Evolutionary conservation across 768 basidiomycete genomes (phyloP).

Genomic region (Tylopilus subfusipes): DNA sequence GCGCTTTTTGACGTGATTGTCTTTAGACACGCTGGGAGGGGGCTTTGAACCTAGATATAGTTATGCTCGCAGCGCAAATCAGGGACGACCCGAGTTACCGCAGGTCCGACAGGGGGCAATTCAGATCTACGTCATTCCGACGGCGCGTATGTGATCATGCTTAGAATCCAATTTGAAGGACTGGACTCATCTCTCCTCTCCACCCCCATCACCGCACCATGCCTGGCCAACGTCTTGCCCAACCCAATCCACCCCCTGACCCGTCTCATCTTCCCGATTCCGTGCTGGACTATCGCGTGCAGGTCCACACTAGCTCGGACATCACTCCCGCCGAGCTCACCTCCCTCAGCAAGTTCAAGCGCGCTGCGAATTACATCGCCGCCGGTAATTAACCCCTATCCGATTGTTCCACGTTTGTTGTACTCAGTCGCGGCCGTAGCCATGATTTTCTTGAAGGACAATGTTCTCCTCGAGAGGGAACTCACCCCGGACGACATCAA

Average conservation of each 20-base stretch:
- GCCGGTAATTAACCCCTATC: conserved; percentile 45
- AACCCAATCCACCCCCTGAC: conserved; percentile 68
- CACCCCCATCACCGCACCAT: conserved; percentile 30
- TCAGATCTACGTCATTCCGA: no score
- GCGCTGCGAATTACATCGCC: conserved; percentile 67
- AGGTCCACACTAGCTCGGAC: conserved; percentile 44
- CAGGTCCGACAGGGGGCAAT: no score
- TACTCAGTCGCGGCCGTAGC: conserved; percentile 37
- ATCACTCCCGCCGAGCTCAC: conserved; percentile 50
- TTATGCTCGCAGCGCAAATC: no score
- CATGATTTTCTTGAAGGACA: conserved; percentile 81
- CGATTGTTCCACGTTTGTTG: not conserved
- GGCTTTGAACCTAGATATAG: no score
- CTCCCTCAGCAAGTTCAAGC: conserved; percentile 50
- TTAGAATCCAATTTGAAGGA: not conserved
- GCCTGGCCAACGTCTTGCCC: conserved; percentile 56
- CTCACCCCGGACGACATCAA: conserved; percentile 73
- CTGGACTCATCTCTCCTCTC: not conserved
- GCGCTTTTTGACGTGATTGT: no score
- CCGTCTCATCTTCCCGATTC: conserved; percentile 62
- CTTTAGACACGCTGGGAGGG: no score
- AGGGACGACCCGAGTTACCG: no score
- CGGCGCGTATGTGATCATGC: no score
- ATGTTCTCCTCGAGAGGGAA: conserved; percentile 61
- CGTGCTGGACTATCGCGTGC: conserved; percentile 46